A percentile compares a stretch with the other conserved stretches of the same genome.
These are phyloP conservation scores for Rhododendron ferrugineum DNA, from an alignment of 148 eudicot genomes.

Conservation along the genomic window DNA sequence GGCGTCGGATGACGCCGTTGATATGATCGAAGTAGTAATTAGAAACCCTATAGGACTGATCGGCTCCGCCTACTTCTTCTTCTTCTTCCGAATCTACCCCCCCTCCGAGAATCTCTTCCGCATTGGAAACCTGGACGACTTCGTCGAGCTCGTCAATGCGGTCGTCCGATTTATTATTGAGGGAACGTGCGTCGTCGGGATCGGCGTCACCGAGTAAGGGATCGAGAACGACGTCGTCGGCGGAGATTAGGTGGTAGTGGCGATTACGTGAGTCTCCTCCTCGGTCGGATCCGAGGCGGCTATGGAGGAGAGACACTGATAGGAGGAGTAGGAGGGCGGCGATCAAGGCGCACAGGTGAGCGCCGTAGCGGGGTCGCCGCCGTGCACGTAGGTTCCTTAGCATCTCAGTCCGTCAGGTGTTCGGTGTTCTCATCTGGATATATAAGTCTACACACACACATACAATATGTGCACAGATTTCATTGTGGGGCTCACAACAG, in stretches of 20 bases:
- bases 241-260: constrained; percentile 6
- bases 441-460: no score
- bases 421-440: no score
- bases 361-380: constrained; percentile 50
- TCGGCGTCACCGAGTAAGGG: constrained; percentile 24
- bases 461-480: no score
- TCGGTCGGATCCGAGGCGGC: constrained; percentile 43
- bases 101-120: constrained; percentile 24
- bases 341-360: constrained; percentile 37
- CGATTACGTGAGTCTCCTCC: constrained; percentile 4
- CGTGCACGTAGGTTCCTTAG: constrained; percentile 42
- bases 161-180: constrained; percentile 29
- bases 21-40: constrained; percentile 57
- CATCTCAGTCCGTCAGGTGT: constrained; percentile 11
- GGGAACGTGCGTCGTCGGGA: constrained; percentile 12
- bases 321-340: constrained; percentile 56
- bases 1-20: constrained; percentile 43
- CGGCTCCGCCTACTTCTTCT: not conserved
- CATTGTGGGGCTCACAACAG: no score
- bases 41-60: constrained; percentile 18
- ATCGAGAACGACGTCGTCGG: constrained; percentile 17
- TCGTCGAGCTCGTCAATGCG: constrained; percentile 53
- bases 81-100: constrained; percentile 28
- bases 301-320: constrained; percentile 53
- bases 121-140: constrained; percentile 15